phyloP scores from a whole-genome alignment of 805 yeast genomes.

The Pichia californica region DNA sequence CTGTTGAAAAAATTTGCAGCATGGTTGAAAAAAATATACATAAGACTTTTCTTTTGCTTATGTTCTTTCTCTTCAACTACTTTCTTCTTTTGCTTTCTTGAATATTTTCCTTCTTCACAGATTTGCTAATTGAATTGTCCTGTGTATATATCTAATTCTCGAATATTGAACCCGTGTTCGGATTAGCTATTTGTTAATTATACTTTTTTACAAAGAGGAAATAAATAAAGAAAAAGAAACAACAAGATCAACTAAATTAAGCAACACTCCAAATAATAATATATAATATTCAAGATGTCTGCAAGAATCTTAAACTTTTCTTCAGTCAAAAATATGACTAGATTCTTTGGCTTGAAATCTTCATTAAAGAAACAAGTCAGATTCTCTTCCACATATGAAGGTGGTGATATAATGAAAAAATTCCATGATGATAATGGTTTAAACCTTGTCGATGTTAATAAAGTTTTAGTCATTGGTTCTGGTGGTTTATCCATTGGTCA shows the following conservation, averaged over 20 bases:
- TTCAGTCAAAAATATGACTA: constrained; percentile 6
- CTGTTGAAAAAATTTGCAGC: constrained; percentile 3
- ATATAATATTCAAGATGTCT: background rate
- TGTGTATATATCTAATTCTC: no score
- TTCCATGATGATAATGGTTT: constrained; percentile 57
- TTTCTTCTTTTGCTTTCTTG: background rate
- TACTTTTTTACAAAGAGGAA: background rate
- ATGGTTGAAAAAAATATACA: background rate
- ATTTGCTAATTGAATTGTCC: no score
- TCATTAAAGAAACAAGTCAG: background rate
- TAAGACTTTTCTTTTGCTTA: no score
- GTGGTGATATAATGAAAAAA: constrained; percentile 52
- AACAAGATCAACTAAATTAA: background rate
- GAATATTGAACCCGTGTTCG: no score
- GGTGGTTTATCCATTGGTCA: constrained; percentile 97
- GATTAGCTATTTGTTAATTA: no score
- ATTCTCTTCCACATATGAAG: constrained; percentile 41
- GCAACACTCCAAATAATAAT: no score
- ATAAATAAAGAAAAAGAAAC: background rate
- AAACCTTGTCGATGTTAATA: constrained; percentile 72
- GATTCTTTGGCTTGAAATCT: constrained; percentile 8
- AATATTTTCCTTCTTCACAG: no score
- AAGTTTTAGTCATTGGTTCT: constrained; percentile 90
- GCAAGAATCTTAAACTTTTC: background rate
- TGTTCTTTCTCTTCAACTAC: background rate